These are phyloP conservation scores for Darksidea phi DNA, from an alignment of 495 filamentous ascomycete species.

Conservation along the genomic window DNA sequence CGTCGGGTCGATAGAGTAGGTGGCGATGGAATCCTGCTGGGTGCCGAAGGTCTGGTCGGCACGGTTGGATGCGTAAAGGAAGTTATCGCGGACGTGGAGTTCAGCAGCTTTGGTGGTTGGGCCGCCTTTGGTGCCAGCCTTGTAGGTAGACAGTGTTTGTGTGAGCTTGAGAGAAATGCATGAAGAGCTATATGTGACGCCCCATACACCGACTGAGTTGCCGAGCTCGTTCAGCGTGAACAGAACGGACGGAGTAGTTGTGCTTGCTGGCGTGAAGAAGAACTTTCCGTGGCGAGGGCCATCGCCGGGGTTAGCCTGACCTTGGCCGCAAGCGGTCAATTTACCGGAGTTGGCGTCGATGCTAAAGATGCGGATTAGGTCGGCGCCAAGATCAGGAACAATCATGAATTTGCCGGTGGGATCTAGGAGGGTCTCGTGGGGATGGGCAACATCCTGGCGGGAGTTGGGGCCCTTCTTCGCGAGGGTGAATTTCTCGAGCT, in stretches of 20 bases:
- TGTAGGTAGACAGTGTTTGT: constrained; percentile 20
- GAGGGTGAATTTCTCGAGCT: constrained; percentile 45
- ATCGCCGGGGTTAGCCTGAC: constrained; percentile 48
- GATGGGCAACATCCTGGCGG: constrained; percentile 66
- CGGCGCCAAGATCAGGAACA: constrained; percentile 69
- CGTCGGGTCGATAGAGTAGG: constrained; percentile 26
- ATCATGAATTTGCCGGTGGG: constrained; percentile 65
- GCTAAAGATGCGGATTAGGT: constrained; percentile 64
- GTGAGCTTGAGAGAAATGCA: constrained; percentile 22
- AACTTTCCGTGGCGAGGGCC: constrained; percentile 72
- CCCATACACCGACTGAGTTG: constrained; percentile 50
- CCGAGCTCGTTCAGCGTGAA: constrained; percentile 53
- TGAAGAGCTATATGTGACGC: constrained; percentile 40
- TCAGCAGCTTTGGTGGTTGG: constrained; percentile 13
- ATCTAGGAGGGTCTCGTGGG: constrained; percentile 69
- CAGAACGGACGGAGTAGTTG: constrained; percentile 35
- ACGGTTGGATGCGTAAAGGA: constrained; percentile 25
- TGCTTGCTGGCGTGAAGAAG: constrained; percentile 1
- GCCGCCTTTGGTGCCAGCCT: constrained; percentile 26
- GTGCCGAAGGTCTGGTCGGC: constrained; percentile 23
- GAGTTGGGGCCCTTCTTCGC: constrained; percentile 48
- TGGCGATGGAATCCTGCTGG: constrained; percentile 15
- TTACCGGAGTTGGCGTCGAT: constrained; percentile 45
- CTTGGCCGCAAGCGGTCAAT: constrained; percentile 41
- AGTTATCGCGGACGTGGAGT: constrained; percentile 38